Evolutionary conservation across 345 rosid genomes (phyloP).

Genomic region (Crucihimalaya himalaica): DNA sequence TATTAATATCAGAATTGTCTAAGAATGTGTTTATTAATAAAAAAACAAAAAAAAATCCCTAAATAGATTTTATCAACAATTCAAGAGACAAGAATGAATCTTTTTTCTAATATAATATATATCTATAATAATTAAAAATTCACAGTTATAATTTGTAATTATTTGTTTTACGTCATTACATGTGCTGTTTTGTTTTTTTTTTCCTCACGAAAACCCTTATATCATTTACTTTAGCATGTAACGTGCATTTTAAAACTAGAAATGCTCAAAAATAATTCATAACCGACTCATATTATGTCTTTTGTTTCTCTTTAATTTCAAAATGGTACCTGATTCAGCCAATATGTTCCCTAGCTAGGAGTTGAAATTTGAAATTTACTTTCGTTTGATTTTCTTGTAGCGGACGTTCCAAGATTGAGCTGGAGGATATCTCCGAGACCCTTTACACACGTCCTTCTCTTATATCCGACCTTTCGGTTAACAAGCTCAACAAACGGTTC

Average conservation of each 20-base stretch:
- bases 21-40: neutral
- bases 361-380: neutral
- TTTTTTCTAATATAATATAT: neutral
- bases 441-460: conserved; percentile 73
- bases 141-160: neutral
- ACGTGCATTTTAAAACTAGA: neutral
- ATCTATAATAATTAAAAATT: neutral
- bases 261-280: no score
- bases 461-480: conserved; percentile 43
- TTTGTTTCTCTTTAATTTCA: neutral
- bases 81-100: neutral
- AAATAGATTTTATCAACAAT: neutral
- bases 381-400: conserved; percentile 24
- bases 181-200: neutral
- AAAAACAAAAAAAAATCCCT: neutral
- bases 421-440: conserved; percentile 92
- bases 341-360: neutral
- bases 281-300: neutral
- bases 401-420: conserved; percentile 60
- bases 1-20: neutral
- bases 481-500: conserved; percentile 29
- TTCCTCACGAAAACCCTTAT: neutral
- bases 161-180: neutral
- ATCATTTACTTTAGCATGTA: neutral
- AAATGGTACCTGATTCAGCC: neutral